Evolutionary conservation across 2,329 filamentous ascomycete genomes (phyloP), one percentile per base, ranked within the genome.

Genomic region (Pseudomassariella vexata): DNA sequence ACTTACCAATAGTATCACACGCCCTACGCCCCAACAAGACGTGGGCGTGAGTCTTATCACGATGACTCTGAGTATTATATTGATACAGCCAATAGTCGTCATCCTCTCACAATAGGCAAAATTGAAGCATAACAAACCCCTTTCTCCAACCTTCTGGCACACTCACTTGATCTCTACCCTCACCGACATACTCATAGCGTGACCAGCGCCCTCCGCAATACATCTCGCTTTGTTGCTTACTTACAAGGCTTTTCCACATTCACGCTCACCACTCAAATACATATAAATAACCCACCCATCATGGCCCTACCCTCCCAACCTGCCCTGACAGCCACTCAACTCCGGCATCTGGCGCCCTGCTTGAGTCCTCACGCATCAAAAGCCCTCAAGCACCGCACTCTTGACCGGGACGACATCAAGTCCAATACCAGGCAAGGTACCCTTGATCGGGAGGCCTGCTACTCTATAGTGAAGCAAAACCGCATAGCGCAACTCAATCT

Each of bases 141-240:
- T 17, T 16, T 22, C 20, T 24, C 26, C 18, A 14, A 28, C 20
- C 28, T 24, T 33, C 19, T 28, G 11, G 9, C 16, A 10, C 16
- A 23, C 23, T 20, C 25, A 15, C 20, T 28, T 10, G 7, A 28
- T 16, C 19, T 29, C 24, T 16, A 28, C 24, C n/a, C 26, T 17
- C n/a, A 26, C 23, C 28, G 23, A 22, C 5, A 25, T 14, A 36
- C 23, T 22, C 28, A 26, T 15, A 39, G 19, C n/a, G 14, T 10
- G 30, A 29, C 25, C 18, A 29, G 24, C 39, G 41, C 39, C 34
- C 32, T 40, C 33, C 40, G 34, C 41, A 32, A 32, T 36, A 19
- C 40, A 38, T 30, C 27, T 23, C 30, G 25, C 32, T 34, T 37
- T 22, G 29, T n/a, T n/a, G n/a, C n/a, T n/a, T n/a, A n/a, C n/a